Evolutionary conservation across 164 flowering plant species (phyloP).

Genomic region (Magnolia changhungtana): DNA sequence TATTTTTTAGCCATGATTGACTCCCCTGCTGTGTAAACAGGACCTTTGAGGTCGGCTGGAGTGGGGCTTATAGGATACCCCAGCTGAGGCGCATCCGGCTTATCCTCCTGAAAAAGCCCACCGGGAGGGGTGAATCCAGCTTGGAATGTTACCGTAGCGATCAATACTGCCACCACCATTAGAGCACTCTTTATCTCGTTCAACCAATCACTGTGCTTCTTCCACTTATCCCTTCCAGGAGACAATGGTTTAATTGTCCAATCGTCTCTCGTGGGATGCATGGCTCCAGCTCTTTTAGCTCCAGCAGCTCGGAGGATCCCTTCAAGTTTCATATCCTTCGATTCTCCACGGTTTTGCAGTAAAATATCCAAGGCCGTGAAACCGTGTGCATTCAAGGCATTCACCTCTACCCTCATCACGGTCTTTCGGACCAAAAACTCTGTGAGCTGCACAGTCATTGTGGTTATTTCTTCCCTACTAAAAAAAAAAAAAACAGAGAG

Average conservation of each 20-base stretch:
- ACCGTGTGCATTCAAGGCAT: not conserved
- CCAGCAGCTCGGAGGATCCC: not conserved
- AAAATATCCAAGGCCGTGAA: not conserved
- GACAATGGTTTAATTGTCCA: not conserved
- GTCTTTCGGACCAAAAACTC: not conserved
- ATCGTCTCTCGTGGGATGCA: not conserved
- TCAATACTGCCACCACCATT: constrained; percentile 1
- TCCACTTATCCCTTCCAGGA: not conserved
- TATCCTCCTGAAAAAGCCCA: not conserved
- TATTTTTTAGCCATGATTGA: not conserved
- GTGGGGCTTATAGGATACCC: too few relatives aligned
- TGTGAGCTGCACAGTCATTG: not conserved
- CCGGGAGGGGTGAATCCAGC: constrained; percentile 8
- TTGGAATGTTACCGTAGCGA: constrained; percentile 1
- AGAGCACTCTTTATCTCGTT: not conserved
- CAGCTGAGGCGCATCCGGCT: not conserved
- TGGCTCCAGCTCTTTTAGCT: not conserved
- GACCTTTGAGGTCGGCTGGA: too few relatives aligned
- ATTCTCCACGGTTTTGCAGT: not conserved
- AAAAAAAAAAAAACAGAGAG: too few relatives aligned
- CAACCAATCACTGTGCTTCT: not conserved
- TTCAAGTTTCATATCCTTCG: not conserved
- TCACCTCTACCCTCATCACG: not conserved
- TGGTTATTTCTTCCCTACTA: too few relatives aligned
- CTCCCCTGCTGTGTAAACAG: not conserved